A percentile compares a stretch with the other conserved stretches of the same genome.
These are phyloP conservation scores for Thelonectria blattea DNA, from an alignment of 2,329 filamentous ascomycete species.

Conservation along the genomic window DNA sequence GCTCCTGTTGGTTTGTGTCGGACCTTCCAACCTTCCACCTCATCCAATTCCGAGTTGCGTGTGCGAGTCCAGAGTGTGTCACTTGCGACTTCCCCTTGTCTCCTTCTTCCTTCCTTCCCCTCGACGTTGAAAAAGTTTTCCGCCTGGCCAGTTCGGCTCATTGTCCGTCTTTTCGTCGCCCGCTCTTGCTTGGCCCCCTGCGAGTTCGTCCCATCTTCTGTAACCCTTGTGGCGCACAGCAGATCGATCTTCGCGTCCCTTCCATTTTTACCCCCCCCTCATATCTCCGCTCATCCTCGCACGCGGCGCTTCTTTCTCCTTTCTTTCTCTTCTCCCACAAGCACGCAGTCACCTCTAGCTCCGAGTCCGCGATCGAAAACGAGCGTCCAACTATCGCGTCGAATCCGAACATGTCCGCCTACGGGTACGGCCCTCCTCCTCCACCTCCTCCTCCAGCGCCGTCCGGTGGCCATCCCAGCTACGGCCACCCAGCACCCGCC, in stretches of 20 bases:
- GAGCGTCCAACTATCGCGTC: not conserved
- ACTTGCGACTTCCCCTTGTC: not conserved
- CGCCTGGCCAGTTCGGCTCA: not conserved
- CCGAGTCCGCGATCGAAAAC: not conserved
- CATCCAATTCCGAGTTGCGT: not conserved
- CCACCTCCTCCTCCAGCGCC: constrained; percentile 52
- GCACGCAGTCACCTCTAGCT: not conserved
- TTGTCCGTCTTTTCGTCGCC: constrained; percentile 1
- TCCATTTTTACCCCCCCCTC: not conserved
- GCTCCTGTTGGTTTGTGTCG: constrained; percentile 16
- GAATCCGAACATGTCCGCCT: constrained; percentile 51
- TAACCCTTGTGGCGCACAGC: constrained; percentile 15
- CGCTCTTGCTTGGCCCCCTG: not conserved
- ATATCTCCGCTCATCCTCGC: not conserved
- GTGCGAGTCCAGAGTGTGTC: not conserved
- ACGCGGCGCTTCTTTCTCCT: not conserved
- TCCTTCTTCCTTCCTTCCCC: constrained; percentile 10
- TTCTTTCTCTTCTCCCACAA: constrained; percentile 1
- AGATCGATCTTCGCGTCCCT: constrained; percentile 3
- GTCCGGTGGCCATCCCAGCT: constrained; percentile 43
- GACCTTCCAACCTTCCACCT: not conserved
- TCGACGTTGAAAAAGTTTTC: not conserved
- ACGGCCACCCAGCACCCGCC: constrained; percentile 47
- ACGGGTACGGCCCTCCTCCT: constrained; percentile 62
- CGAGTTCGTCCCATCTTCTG: constrained; percentile 10